Conservation (phyloP, 257 asterid species). For the Solanum gracilifrons region DNA sequence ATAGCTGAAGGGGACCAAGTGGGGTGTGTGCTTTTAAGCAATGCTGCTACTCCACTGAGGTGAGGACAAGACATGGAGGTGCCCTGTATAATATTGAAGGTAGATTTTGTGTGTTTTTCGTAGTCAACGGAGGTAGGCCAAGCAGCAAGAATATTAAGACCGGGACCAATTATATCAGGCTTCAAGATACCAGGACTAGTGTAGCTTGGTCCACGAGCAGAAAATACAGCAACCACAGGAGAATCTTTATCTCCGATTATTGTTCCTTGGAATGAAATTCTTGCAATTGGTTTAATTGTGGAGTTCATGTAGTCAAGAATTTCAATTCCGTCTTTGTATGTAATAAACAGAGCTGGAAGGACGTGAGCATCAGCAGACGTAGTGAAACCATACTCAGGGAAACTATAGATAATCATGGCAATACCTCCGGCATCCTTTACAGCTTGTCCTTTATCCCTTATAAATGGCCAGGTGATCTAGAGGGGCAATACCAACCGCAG, state of each 20-base stretch:
- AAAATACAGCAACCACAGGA: background rate
- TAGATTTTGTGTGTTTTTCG: background rate
- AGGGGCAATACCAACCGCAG: background rate
- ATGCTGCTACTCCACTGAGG: background rate
- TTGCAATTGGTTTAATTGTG: background rate
- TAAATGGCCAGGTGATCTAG: background rate
- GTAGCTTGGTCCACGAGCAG: background rate
- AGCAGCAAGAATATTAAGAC: background rate
- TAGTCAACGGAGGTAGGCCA: background rate
- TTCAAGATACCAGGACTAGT: background rate
- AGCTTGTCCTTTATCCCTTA: background rate
- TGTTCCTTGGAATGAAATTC: background rate
- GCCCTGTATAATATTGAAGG: background rate
- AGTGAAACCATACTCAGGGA: background rate
- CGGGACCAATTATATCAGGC: background rate
- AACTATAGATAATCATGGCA: background rate
- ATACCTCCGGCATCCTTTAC: background rate
- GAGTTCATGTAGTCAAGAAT: background rate
- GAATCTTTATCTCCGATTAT: background rate
- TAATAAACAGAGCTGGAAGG: background rate
- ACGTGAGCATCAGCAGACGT: background rate
- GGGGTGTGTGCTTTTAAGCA: background rate
- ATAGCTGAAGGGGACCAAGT: conserved; percentile 22
- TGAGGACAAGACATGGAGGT: background rate
- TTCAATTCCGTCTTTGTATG: background rate